Conservation (phyloP, 1,284 basidiomycete genomes). For the Schizopora paradoxa region DNA sequence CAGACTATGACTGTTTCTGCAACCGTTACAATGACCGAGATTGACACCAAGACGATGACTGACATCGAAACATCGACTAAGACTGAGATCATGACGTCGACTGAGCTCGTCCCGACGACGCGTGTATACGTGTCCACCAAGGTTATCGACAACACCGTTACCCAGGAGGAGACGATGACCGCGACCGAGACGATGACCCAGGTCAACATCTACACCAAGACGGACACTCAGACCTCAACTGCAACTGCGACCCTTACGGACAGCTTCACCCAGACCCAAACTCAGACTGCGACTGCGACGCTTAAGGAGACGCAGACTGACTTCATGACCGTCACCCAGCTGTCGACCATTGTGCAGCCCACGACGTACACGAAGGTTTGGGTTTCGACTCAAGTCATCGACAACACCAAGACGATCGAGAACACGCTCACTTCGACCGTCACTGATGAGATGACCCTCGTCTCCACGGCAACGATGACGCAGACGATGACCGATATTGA, state of each 20-base stretch:
- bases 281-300: conserved; percentile 28
- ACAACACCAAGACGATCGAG: conserved; percentile 51
- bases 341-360: conserved; percentile 30
- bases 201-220: conserved; percentile 48
- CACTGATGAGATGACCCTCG: conserved; percentile 37
- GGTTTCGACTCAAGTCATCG: conserved; percentile 52
- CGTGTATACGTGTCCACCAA: conserved; percentile 46
- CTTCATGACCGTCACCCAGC: conserved; percentile 23
- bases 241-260: conserved; percentile 6
- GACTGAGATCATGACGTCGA: conserved; percentile 42
- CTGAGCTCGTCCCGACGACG: conserved; percentile 53
- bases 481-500: conserved; percentile 37
- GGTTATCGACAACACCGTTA: conserved; percentile 52
- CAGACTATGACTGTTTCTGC: conserved; percentile 27
- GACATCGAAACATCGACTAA: conserved; percentile 20
- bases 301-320: conserved; percentile 21
- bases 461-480: conserved; percentile 26
- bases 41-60: conserved; percentile 30
- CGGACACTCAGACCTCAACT: conserved; percentile 24
- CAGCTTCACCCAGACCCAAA: conserved; percentile 8
- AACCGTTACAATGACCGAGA: conserved; percentile 25
- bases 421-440: conserved; percentile 44
- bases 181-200: conserved; percentile 51
- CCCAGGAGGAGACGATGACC: conserved; percentile 52
- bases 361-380: conserved; percentile 52